These are phyloP conservation scores for Naganishia onofrii DNA, from an alignment of 768 basidiomycete genomes.

Conservation along the genomic window DNA sequence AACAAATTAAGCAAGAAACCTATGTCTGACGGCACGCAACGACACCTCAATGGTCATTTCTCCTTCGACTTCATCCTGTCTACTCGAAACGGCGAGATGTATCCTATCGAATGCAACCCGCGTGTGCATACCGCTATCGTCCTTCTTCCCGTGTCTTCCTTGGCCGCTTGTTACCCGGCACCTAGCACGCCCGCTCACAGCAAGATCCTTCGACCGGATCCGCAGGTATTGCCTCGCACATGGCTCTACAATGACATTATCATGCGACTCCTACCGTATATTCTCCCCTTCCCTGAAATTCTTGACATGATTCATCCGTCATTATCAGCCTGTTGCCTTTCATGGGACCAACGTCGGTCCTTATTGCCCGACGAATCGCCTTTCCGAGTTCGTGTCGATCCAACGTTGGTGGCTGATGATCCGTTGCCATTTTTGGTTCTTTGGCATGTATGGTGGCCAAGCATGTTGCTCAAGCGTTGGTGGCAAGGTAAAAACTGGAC, in stretches of 20 bases:
- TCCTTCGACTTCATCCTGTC: constrained; percentile 52
- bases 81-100: constrained; percentile 44
- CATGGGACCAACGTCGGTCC: constrained; percentile 14
- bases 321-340: constrained; percentile 37
- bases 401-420: constrained; percentile 49
- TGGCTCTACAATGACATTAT: constrained; percentile 48
- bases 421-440: constrained; percentile 49
- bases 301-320: constrained; percentile 41
- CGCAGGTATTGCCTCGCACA: constrained; percentile 38
- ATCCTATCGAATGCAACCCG: constrained; percentile 53
- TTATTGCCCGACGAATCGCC: constrained; percentile 37
- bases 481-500: constrained; percentile 48
- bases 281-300: constrained; percentile 35
- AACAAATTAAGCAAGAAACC: constrained; percentile 36
- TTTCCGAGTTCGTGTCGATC: constrained; percentile 40
- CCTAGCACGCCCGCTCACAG: background rate
- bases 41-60: constrained; percentile 48
- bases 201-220: constrained; percentile 33
- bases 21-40: constrained; percentile 33
- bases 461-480: constrained; percentile 39
- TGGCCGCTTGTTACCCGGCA: constrained; percentile 38
- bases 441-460: constrained; percentile 48
- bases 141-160: constrained; percentile 39
- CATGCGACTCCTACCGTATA: constrained; percentile 41
- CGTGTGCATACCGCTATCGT: constrained; percentile 51